These are phyloP conservation scores for Byssothecium circinans DNA, from an alignment of 2,329 filamentous ascomycete genomes.

Conservation along the genomic window DNA sequence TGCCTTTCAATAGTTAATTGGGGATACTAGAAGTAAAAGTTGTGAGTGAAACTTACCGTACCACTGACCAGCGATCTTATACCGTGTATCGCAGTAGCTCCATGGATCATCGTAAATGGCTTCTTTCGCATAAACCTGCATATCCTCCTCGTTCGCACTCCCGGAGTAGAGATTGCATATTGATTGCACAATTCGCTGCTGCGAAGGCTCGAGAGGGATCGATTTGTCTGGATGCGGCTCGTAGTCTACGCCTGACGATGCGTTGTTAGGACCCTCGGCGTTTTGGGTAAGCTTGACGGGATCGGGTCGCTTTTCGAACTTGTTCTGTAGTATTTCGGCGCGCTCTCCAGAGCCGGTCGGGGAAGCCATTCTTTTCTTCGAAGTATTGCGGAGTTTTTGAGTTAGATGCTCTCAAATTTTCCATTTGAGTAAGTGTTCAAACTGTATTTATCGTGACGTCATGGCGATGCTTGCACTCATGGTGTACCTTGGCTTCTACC, in stretches of 20 bases:
- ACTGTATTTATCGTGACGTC: neutral
- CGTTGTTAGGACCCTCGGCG: constrained; percentile 27
- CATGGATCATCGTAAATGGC: constrained; percentile 53
- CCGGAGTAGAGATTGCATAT: constrained; percentile 53
- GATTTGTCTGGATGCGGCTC: constrained; percentile 29
- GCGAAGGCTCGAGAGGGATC: constrained; percentile 19
- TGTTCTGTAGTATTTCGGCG: constrained; percentile 11
- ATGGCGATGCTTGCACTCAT: neutral
- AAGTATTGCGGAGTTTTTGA: too few species aligned
- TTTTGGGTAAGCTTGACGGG: constrained; percentile 36
- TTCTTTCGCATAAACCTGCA: constrained; percentile 52
- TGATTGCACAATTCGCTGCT: constrained; percentile 46
- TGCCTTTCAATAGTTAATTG: constrained; percentile 24
- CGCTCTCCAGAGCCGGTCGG: constrained; percentile 5
- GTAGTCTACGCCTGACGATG: constrained; percentile 33
- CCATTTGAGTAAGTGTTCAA: neutral
- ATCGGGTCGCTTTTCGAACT: constrained; percentile 25
- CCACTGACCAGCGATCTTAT: constrained; percentile 57
- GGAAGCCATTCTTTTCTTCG: neutral
- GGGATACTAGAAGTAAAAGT: neutral
- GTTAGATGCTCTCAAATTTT: neutral
- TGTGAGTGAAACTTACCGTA: constrained; percentile 39
- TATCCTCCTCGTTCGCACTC: constrained; percentile 52
- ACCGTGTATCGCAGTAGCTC: constrained; percentile 54
- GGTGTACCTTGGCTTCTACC: too few species aligned